phyloP scores from a whole-genome alignment of 768 basidiomycete genomes.

The Xerocomellus intermedius region DNA sequence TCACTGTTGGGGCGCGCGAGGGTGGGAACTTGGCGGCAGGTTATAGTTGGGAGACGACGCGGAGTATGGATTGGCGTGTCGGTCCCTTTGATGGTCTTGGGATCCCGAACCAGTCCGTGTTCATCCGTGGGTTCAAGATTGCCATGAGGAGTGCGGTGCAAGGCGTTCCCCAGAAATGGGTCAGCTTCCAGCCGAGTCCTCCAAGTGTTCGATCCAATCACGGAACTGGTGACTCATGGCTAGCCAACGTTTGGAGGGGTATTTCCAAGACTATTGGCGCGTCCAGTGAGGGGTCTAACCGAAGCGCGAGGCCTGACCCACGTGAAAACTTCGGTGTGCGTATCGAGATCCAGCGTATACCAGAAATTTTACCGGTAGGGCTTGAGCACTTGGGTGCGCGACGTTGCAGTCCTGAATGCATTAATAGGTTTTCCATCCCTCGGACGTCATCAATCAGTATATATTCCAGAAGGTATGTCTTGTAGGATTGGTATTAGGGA shows the following conservation, averaged over 20 bases:
- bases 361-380: conserved; percentile 21
- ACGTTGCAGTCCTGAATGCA: not conserved
- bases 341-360: conserved; percentile 15
- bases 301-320: not conserved
- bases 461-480: conserved; percentile 19
- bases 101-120: conserved; percentile 28
- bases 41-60: conserved; percentile 20
- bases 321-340: not conserved
- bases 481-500: not conserved
- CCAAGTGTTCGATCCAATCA: not conserved
- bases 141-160: conserved; percentile 16
- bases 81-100: conserved; percentile 12
- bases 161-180: conserved; percentile 20
- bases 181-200: conserved; percentile 1
- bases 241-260: conserved; percentile 16
- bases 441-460: conserved; percentile 25
- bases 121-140: conserved; percentile 33
- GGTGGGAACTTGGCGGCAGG: conserved; percentile 5
- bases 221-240: conserved; percentile 13
- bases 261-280: conserved; percentile 15
- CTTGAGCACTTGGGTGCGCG: not conserved
- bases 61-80: conserved; percentile 19
- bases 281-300: not conserved
- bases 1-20: conserved; percentile 10
- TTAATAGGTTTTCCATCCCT: conserved; percentile 24